Conservation (phyloP, 2,329 filamentous ascomycete genomes). For the Bipolaris victoriae region DNA sequence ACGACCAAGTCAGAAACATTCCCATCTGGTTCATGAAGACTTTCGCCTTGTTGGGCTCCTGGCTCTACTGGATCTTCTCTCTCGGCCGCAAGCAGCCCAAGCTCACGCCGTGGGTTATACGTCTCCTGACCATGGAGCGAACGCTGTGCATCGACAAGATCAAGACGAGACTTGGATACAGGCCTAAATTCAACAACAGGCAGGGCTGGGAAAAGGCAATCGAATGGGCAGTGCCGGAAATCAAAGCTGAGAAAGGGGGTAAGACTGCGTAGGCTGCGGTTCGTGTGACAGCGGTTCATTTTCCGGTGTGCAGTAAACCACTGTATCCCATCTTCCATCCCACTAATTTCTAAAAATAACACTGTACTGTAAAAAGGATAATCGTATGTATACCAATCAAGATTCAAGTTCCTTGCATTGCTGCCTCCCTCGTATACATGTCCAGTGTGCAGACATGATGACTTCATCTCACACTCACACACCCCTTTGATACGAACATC, state of each 20-base stretch:
- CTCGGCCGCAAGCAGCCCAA: neutral
- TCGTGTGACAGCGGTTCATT: neutral
- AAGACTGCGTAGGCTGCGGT: neutral
- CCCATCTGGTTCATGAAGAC: neutral
- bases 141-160: neutral
- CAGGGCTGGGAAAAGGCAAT: neutral
- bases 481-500: too few species aligned
- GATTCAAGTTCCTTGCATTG: too few species aligned
- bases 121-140: neutral
- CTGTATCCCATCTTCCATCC: too few species aligned
- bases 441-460: too few species aligned
- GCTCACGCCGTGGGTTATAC: neutral
- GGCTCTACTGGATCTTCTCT: conserved; percentile 1
- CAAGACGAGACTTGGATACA: neutral
- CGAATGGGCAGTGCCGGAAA: neutral
- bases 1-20: neutral
- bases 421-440: too few species aligned
- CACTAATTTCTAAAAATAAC: too few species aligned
- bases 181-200: neutral
- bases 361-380: too few species aligned
- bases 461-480: too few species aligned
- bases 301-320: too few species aligned
- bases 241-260: neutral
- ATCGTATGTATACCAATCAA: too few species aligned
- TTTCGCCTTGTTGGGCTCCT: neutral